Evolutionary conservation across 768 basidiomycete species (phyloP), one percentile per base, ranked within the genome.

Genomic region (Russula ochroleuca): DNA sequence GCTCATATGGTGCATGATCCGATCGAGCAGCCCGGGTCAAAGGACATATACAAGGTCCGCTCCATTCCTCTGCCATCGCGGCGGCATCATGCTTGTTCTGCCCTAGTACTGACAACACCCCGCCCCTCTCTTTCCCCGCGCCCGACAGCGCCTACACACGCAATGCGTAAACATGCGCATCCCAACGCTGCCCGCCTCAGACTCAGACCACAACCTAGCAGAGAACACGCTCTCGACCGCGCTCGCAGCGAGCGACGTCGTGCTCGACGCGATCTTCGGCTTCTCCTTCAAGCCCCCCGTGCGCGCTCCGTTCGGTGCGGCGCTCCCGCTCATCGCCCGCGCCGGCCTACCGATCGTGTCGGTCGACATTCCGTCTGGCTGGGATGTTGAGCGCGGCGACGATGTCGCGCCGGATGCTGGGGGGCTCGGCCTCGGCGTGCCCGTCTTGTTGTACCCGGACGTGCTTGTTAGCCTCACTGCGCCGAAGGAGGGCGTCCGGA

Each of bases 231-330:
- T 90, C 21, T 72, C 75, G 52, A 72, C 76, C 48, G 81, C 82
- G 7, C 78, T 90, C 41, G 70, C 77, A 8, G 78, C 81, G 35
- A 83, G 85, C 5, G 91, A 97, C 73, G 85, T 97, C 48, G 82
- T 98, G 21, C 79, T 99, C 59, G 97, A 99, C 71, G 93, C 95
- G 5, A 90, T 99, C 62, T 99, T 99, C 69, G 97, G 96, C 5
- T 98, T 99, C 78, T 98, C 95, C 1, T 99, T 98, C 83, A 81
- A 88, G 63, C 88, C 90, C 0, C 95, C 97, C 40, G 81, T 94
- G 6, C 88, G 97, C 13, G 75, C 87, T 9, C 97, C 97, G 0
- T 99, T 98, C 75, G 86, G 93, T 69, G 71, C 76, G 0, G 87
- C 87, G 43, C 81, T 99, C 1, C 79, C 82, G 9, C 78, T 91